Conservation (phyloP, 306 rosid genomes). For the Lathyrus sativus region DNA sequence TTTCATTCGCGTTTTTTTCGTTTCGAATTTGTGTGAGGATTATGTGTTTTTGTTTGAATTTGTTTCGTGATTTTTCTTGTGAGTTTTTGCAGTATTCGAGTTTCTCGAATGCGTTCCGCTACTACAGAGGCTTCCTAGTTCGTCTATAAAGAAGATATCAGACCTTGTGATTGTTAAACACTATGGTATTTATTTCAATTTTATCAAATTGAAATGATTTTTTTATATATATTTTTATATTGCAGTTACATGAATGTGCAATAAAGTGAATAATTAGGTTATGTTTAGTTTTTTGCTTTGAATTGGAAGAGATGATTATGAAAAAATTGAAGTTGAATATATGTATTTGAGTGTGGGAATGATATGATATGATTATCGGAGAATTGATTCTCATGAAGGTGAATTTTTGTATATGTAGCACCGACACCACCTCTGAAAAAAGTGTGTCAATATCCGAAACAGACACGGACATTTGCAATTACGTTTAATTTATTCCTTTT, state of each 20-base stretch:
- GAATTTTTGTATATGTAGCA: too few relatives aligned
- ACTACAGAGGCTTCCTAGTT: slow-evolving; percentile 78
- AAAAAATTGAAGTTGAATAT: neutral
- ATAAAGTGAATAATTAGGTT: neutral
- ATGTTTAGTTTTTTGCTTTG: neutral
- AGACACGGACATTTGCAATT: too few relatives aligned
- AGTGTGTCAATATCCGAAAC: too few relatives aligned
- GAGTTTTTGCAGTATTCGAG: slow-evolving; percentile 62
- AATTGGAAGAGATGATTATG: neutral
- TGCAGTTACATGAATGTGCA: slow-evolving; percentile 7
- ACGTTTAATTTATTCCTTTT: too few relatives aligned
- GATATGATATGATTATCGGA: neutral
- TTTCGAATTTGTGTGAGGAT: slow-evolving; percentile 24
- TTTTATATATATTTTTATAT: neutral
- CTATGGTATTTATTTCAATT: slow-evolving; percentile 49
- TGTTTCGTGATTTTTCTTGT: slow-evolving; percentile 5
- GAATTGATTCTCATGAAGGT: too few relatives aligned
- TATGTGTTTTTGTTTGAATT: neutral
- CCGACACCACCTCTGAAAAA: too few relatives aligned
- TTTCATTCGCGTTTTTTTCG: neutral
- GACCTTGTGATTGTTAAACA: slow-evolving; percentile 51
- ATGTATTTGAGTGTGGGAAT: neutral
- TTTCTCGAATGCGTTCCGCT: slow-evolving; percentile 82
- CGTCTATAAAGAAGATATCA: slow-evolving; percentile 70
- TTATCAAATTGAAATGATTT: neutral